A percentile compares a stretch with the other conserved stretches of the same genome.
These are phyloP conservation scores for Phytopythium aichiense DNA, from an alignment of 352 stramenopile species.

Conservation along the genomic window DNA sequence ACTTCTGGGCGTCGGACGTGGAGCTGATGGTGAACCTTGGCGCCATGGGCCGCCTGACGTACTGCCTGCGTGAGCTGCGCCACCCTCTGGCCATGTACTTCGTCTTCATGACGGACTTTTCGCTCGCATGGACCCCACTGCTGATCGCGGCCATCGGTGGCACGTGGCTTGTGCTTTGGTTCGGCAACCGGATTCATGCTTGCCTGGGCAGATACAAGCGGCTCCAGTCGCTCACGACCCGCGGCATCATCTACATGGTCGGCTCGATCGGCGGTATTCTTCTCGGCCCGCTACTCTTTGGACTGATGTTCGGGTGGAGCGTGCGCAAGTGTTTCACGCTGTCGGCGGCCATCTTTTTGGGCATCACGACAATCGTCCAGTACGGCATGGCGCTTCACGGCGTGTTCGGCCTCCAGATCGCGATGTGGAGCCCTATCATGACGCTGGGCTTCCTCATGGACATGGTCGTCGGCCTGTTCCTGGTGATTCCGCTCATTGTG, in stretches of 20 bases:
- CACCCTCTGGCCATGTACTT: slow-evolving; percentile 81
- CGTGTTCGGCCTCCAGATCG: slow-evolving; percentile 51
- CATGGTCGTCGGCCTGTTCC: slow-evolving; percentile 74
- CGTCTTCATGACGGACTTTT: slow-evolving; percentile 73
- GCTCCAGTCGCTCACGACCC: slow-evolving; percentile 44
- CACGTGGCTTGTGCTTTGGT: slow-evolving; percentile 49
- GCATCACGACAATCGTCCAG: slow-evolving; percentile 68
- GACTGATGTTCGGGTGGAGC: slow-evolving; percentile 49
- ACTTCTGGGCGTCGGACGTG: slow-evolving; percentile 69
- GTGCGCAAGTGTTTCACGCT: slow-evolving; percentile 66
- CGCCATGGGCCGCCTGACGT: slow-evolving; percentile 66
- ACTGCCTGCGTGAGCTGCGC: slow-evolving; percentile 72
- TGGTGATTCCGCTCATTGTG: slow-evolving; percentile 70
- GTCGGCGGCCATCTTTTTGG: slow-evolving; percentile 59
- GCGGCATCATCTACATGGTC: slow-evolving; percentile 75
- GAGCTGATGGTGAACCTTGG: slow-evolving; percentile 69
- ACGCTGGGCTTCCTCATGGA: slow-evolving; percentile 84
- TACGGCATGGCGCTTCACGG: slow-evolving; percentile 70
- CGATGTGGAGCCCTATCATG: slow-evolving; percentile 65
- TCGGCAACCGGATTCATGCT: slow-evolving; percentile 43
- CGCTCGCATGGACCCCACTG: slow-evolving; percentile 33
- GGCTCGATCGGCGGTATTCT: slow-evolving; percentile 56
- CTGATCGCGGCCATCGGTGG: slow-evolving; percentile 46
- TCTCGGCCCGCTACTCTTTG: slow-evolving; percentile 50
- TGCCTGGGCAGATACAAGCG: slow-evolving; percentile 57